Base-by-base conservation (phyloP, 2,329 filamentous ascomycete species). In the Zasmidium citrigriseum region DNA sequence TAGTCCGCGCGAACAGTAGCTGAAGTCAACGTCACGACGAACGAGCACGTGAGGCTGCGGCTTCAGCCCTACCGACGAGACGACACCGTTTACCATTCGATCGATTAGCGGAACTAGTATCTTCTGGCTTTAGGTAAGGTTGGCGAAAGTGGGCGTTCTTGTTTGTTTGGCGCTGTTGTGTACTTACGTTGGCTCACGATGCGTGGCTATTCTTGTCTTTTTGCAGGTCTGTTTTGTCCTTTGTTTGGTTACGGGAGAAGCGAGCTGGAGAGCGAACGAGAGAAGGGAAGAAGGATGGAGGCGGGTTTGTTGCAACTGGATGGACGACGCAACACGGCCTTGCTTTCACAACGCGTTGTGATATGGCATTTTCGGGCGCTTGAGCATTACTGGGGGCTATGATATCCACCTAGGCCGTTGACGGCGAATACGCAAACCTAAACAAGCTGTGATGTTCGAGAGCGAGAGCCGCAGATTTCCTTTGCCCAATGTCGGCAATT, bases 1-100 rank as follows among this genome's bases (percentile, higher is more conserved):
- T 72, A 14, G 60, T 68, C 53, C 63, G 69, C 14, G 59, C 68
- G 12, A 63, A 70, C 55, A 69, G 67, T 54, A 68, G 61, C 51
- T 70, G 54, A 69, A 44, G n/a, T 41, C 34, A 10, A n/a, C 14
- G 18, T 16, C 4, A 45, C n/a, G 12, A 29, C 27, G 27, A n/a
- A 41, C 34, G 34, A 41, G 5, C 34, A 41, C 34, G 34, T 52
- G 57, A 23, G 23, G 22, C 12, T 50, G 48, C 9, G 29, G 25
- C 46, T 25, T 22, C 25, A n/a, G 25, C 46, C 46, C 22, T 49
- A 25, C 24, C 29, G 48, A 29, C 14, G 12, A 29, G 2, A 18
- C 14, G n/a, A n/a, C 14, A 20, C n/a, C 24, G 18, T 41, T n/a
- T 41, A 41, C 34, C 16, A 7, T 9, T 41, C 16, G 34, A 41